These are phyloP conservation scores for Apophysomyces ossiformis DNA, from an alignment of 371 early-diverging fungal species.

Conservation along the genomic window DNA sequence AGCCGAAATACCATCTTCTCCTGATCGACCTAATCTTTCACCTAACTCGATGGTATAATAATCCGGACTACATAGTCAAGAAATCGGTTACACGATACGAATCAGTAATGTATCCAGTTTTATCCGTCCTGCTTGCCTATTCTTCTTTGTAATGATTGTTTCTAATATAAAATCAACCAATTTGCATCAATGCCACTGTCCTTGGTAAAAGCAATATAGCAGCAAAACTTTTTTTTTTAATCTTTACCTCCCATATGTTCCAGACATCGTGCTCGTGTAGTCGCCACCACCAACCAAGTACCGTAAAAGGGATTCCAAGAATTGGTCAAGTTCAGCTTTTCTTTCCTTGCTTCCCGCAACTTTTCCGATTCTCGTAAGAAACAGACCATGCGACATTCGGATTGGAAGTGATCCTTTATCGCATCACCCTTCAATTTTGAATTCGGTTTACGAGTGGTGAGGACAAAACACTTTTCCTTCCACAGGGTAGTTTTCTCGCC, in stretches of 20 bases:
- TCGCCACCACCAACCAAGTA: slow-evolving; percentile 29
- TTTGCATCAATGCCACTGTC: too few species aligned
- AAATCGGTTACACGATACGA: neutral
- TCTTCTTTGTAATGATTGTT: slow-evolving; percentile 20
- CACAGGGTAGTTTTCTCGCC: slow-evolving; percentile 2
- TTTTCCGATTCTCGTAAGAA: slow-evolving; percentile 27
- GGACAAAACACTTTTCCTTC: slow-evolving; percentile 7
- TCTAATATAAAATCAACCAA: slow-evolving; percentile 7
- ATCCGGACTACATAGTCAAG: slow-evolving; percentile 16
- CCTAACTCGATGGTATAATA: slow-evolving; percentile 32
- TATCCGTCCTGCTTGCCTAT: slow-evolving; percentile 15
- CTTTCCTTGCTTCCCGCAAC: slow-evolving; percentile 12
- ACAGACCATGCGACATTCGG: slow-evolving; percentile 30
- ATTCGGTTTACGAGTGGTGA: slow-evolving; percentile 4
- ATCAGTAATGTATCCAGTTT: too few species aligned
- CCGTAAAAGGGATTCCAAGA: slow-evolving; percentile 28
- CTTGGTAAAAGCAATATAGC: neutral
- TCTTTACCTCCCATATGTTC: slow-evolving; percentile 23
- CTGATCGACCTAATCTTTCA: slow-evolving; percentile 25
- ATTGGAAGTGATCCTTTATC: neutral
- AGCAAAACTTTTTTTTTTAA: slow-evolving; percentile 6
- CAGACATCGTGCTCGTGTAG: slow-evolving; percentile 26
- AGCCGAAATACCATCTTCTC: slow-evolving; percentile 28
- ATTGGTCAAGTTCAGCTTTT: slow-evolving; percentile 6
- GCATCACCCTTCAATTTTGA: neutral